Evolutionary conservation across 164 flowering plant genomes (phyloP).

Genomic region (Houttuynia cordata): DNA sequence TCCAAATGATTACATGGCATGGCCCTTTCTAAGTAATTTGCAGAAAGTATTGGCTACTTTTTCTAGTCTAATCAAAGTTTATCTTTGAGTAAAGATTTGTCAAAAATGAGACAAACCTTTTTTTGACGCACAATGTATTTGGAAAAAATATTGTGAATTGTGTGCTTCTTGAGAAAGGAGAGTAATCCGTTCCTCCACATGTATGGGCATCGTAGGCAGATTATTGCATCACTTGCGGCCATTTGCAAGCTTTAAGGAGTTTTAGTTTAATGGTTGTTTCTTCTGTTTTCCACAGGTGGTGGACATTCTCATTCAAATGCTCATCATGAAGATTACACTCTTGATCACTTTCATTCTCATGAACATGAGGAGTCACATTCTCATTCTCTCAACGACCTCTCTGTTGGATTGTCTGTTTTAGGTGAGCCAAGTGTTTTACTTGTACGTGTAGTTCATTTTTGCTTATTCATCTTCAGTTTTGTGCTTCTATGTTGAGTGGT

Average conservation of each 20-base stretch:
- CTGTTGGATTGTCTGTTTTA: constrained; percentile 71
- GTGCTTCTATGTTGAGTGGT: not conserved
- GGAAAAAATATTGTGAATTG: too few species aligned
- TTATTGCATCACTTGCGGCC: not conserved
- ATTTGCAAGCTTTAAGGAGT: not conserved
- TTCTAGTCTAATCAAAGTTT: too few species aligned
- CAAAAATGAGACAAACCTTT: too few species aligned
- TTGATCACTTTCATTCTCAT: constrained; percentile 24
- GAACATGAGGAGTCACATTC: constrained; percentile 40
- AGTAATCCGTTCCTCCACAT: too few species aligned
- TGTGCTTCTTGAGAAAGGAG: too few species aligned
- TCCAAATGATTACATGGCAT: too few species aligned
- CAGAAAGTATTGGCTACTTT: too few species aligned
- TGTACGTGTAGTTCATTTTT: not conserved
- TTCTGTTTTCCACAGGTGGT: constrained; percentile 46
- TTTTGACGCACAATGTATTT: too few species aligned
- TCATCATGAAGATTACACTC: constrained; percentile 33
- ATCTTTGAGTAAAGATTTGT: too few species aligned
- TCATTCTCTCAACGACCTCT: constrained; percentile 82
- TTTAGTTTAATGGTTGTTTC: not conserved
- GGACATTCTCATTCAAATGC: constrained; percentile 59
- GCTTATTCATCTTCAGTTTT: not conserved
- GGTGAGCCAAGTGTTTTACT: constrained; percentile 34
- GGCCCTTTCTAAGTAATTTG: too few species aligned
- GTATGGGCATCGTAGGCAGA: too few species aligned